phyloP scores from a whole-genome alignment of 2,329 filamentous ascomycete genomes.

The Ilyonectria mors-panacis region DNA sequence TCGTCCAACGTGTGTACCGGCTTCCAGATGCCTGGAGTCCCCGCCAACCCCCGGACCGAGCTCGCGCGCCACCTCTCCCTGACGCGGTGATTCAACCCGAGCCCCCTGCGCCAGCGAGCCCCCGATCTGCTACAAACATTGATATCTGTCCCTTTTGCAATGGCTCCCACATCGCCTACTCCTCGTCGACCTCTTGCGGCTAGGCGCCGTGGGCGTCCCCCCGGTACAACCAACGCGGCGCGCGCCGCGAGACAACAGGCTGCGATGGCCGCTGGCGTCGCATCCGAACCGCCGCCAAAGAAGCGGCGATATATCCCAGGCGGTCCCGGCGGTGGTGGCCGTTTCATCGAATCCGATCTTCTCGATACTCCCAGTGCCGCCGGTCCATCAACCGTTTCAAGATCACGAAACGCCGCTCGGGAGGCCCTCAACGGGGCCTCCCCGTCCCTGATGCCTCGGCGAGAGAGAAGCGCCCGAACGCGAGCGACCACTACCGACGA shows the following conservation, averaged over 20 bases:
- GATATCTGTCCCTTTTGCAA: slow-evolving; percentile 36
- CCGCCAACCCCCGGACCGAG: slow-evolving; percentile 50
- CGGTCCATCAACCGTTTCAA: slow-evolving; percentile 62
- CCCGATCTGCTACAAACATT: slow-evolving; percentile 33
- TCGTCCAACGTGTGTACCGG: slow-evolving; percentile 33
- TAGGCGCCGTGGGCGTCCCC: slow-evolving; percentile 64
- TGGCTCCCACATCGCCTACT: slow-evolving; percentile 56
- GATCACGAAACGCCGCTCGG: slow-evolving; percentile 66
- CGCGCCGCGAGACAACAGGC: slow-evolving; percentile 57
- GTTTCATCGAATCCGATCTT: slow-evolving; percentile 83
- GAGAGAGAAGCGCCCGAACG: slow-evolving; percentile 71
- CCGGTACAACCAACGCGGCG: slow-evolving; percentile 59
- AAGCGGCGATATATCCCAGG: slow-evolving; percentile 86
- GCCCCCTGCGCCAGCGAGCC: slow-evolving; percentile 36
- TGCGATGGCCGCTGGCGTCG: slow-evolving; percentile 50
- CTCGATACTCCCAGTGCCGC: slow-evolving; percentile 67
- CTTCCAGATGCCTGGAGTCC: slow-evolving; percentile 48
- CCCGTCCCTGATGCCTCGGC: slow-evolving; percentile 64
- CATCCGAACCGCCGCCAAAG: slow-evolving; percentile 77
- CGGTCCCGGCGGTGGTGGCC: slow-evolving; percentile 86
- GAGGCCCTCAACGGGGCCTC: slow-evolving; percentile 57
- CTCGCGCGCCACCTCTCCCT: slow-evolving; percentile 50
- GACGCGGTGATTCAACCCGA: slow-evolving; percentile 45
- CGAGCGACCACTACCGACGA: slow-evolving; percentile 67
- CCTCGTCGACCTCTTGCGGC: slow-evolving; percentile 60